Evolutionary conservation across 140 eudicot species (phyloP).

Genomic region (Cichorium intybus): DNA sequence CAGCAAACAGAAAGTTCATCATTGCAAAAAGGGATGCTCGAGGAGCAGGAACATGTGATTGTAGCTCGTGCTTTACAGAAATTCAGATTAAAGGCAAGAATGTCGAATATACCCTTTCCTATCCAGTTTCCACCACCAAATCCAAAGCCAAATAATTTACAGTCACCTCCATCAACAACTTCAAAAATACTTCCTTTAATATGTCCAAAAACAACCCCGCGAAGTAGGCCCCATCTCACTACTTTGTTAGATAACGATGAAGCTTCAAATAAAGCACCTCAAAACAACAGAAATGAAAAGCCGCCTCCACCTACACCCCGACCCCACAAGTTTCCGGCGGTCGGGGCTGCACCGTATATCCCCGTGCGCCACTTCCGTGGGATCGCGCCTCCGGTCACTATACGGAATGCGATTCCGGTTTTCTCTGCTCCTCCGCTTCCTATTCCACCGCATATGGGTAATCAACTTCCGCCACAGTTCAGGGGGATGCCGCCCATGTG

Average conservation of each 20-base stretch:
- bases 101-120: constrained; percentile 59
- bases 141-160: constrained; percentile 58
- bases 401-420: constrained; percentile 68
- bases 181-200: constrained; percentile 92
- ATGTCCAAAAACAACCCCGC: constrained; percentile 57
- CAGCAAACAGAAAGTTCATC: constrained; percentile 68
- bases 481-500: constrained; percentile 41
- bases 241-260: constrained; percentile 32
- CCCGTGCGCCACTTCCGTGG: constrained; percentile 66
- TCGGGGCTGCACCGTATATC: constrained; percentile 79
- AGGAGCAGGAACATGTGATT: constrained; percentile 92
- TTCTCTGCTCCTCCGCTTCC: constrained; percentile 84
- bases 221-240: constrained; percentile 38
- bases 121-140: constrained; percentile 66
- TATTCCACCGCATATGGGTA: constrained; percentile 27
- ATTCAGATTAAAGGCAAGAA: constrained; percentile 57
- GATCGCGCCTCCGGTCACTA: constrained; percentile 83
- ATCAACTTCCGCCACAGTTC: constrained; percentile 32
- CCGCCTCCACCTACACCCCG: constrained; percentile 26
- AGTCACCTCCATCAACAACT: constrained; percentile 50
- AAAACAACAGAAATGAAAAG: constrained; percentile 19
- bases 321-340: constrained; percentile 68
- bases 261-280: constrained; percentile 31
- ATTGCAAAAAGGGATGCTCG: constrained; percentile 52
- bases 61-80: constrained; percentile 89